These are phyloP conservation scores for Aspergillus avenaceus DNA, from an alignment of 495 filamentous ascomycete genomes.

Conservation along the genomic window DNA sequence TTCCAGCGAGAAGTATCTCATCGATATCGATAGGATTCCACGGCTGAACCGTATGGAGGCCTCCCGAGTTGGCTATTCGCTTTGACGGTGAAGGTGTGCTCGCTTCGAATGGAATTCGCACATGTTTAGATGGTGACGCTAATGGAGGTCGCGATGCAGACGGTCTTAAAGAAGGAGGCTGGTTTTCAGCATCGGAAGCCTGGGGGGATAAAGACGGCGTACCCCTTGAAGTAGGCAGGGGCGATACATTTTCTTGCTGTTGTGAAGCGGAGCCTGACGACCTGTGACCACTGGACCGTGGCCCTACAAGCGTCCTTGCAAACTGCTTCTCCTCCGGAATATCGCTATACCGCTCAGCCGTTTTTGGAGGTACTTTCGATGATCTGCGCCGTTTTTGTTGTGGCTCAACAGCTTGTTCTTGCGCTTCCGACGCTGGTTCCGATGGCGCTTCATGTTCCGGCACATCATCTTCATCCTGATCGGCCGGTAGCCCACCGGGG, in stretches of 20 bases:
- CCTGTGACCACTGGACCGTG: constrained; percentile 16
- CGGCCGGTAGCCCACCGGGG: neutral
- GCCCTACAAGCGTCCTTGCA: constrained; percentile 26
- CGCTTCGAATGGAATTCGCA: constrained; percentile 44
- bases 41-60: constrained; percentile 54
- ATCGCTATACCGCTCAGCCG: constrained; percentile 41
- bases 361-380: constrained; percentile 37
- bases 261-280: constrained; percentile 4
- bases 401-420: constrained; percentile 17
- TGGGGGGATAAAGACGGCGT: constrained; percentile 64
- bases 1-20: constrained; percentile 44
- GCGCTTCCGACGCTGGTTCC: constrained; percentile 19
- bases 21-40: constrained; percentile 75
- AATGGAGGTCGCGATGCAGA: constrained; percentile 31
- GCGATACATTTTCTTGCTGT: constrained; percentile 26
- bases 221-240: constrained; percentile 25
- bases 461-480: constrained; percentile 11
- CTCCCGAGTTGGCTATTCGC: constrained; percentile 51
- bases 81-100: constrained; percentile 69
- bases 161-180: constrained; percentile 61
- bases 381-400: constrained; percentile 22
- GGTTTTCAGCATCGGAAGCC: constrained; percentile 78
- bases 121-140: constrained; percentile 37
- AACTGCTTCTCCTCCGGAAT: constrained; percentile 39
- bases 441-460: constrained; percentile 25